Evolutionary conservation across 148 eudicot genomes (phyloP).

Genomic region (Nepenthes gracilis): DNA sequence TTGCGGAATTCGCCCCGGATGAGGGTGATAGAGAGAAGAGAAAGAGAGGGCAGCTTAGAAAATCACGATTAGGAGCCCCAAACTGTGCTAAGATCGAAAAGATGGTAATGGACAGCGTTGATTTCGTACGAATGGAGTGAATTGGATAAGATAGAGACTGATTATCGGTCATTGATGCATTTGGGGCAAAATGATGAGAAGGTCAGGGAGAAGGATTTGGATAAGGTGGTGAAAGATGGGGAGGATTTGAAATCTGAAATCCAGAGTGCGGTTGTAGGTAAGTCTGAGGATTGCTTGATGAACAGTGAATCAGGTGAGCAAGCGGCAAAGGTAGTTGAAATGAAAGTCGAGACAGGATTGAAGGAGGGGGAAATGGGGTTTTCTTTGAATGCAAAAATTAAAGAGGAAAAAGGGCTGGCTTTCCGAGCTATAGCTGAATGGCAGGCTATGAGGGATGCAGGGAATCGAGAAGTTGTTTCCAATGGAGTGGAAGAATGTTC

Average conservation of each 20-base stretch:
- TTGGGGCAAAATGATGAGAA: slow-evolving; percentile 13
- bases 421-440: slow-evolving; percentile 57
- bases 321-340: slow-evolving; percentile 13
- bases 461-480: slow-evolving; percentile 14
- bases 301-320: slow-evolving; percentile 12
- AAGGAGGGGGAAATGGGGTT: slow-evolving; percentile 24
- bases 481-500: slow-evolving; percentile 9
- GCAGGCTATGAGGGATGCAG: slow-evolving; percentile 43
- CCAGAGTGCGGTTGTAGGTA: slow-evolving; percentile 1
- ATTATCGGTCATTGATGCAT: slow-evolving; percentile 7
- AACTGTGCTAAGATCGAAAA: slow-evolving; percentile 20
- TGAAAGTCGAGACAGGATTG: slow-evolving; percentile 15
- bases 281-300: slow-evolving; percentile 6
- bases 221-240: slow-evolving; percentile 14
- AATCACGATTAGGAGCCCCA: slow-evolving; percentile 9
- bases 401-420: slow-evolving; percentile 45
- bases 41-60: slow-evolving; percentile 30
- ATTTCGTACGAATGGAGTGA: slow-evolving; percentile 11
- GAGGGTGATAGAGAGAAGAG: slow-evolving; percentile 76
- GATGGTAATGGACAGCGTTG: slow-evolving; percentile 8
- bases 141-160: slow-evolving; percentile 3
- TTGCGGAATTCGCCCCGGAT: slow-evolving; percentile 86
- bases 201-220: slow-evolving; percentile 12
- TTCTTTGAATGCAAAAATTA: slow-evolving; percentile 65
- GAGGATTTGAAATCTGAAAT: slow-evolving; percentile 5